phyloP scores from a whole-genome alignment of 2,329 filamentous ascomycete genomes.

The Aspergillus jensenii region DNA sequence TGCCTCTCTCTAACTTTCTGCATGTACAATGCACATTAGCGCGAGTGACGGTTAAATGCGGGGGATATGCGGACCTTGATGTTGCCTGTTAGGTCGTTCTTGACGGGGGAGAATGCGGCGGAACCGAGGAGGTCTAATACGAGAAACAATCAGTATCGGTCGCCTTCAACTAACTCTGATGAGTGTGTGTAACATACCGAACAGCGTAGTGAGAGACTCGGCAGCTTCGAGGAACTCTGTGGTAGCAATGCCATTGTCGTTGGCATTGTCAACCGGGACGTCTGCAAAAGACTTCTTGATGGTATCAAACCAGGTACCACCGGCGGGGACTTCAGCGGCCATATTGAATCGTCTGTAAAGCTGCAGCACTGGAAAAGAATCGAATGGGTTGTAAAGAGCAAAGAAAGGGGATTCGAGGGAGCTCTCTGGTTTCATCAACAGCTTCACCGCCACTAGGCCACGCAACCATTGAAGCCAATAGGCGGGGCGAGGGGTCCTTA shows the following conservation, averaged over 20 bases:
- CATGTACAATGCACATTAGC: slow-evolving; percentile 11
- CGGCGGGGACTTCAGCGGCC: slow-evolving; percentile 25
- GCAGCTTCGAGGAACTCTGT: slow-evolving; percentile 87
- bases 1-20: slow-evolving; percentile 89
- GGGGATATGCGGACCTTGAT: slow-evolving; percentile 64
- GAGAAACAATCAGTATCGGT: slow-evolving; percentile 10
- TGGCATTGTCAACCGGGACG: slow-evolving; percentile 71
- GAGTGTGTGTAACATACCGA: slow-evolving; percentile 57
- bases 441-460: slow-evolving; percentile 30
- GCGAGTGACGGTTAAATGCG: neutral
- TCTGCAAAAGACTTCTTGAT: slow-evolving; percentile 81
- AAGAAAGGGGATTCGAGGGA: slow-evolving; percentile 7
- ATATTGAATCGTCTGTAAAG: slow-evolving; percentile 24
- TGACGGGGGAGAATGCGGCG: slow-evolving; percentile 84
- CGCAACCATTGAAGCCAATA: slow-evolving; percentile 28
- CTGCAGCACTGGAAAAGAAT: slow-evolving; percentile 2
- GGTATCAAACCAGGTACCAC: slow-evolving; percentile 75
- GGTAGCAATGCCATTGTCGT: slow-evolving; percentile 76
- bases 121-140: slow-evolving; percentile 58
- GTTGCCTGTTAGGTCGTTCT: slow-evolving; percentile 87
- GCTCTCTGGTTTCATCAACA: slow-evolving; percentile 18
- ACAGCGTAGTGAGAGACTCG: slow-evolving; percentile 82
- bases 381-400: slow-evolving; percentile 6
- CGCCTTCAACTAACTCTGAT: neutral
- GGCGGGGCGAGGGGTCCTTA: slow-evolving; percentile 18